Evolutionary conservation across 306 rosid species (phyloP).

Genomic region (Cicer bijugum): DNA sequence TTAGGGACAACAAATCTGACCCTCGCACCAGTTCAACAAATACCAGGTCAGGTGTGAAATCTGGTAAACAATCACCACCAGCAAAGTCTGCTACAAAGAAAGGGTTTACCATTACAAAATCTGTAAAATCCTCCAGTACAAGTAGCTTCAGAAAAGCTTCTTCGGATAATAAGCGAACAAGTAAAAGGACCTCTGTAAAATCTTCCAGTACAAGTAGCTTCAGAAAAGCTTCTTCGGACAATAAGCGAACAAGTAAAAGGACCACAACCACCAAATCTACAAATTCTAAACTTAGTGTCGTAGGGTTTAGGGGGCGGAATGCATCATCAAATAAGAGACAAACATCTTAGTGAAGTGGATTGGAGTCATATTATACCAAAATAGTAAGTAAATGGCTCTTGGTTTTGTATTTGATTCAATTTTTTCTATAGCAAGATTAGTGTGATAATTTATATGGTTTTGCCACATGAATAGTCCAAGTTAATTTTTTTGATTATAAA

Average conservation of each 20-base stretch:
- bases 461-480: slow-evolving; percentile 15
- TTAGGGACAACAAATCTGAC: slow-evolving; percentile 47
- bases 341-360: slow-evolving; percentile 52
- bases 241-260: slow-evolving; percentile 55
- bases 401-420: slow-evolving; percentile 37
- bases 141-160: slow-evolving; percentile 51
- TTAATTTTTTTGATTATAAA: not conserved
- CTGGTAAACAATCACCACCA: slow-evolving; percentile 46
- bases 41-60: slow-evolving; percentile 38
- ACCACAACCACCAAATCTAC: slow-evolving; percentile 52
- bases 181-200: slow-evolving; percentile 43
- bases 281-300: slow-evolving; percentile 70
- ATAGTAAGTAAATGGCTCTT: slow-evolving; percentile 28
- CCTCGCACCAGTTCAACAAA: slow-evolving; percentile 40
- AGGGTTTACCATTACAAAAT: slow-evolving; percentile 47
- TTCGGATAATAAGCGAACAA: slow-evolving; percentile 53
- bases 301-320: slow-evolving; percentile 83
- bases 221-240: slow-evolving; percentile 55
- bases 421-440: slow-evolving; percentile 32
- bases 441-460: slow-evolving; percentile 38
- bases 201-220: slow-evolving; percentile 49
- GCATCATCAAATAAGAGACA: slow-evolving; percentile 59
- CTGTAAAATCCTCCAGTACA: slow-evolving; percentile 49
- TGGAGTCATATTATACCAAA: slow-evolving; percentile 1
- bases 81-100: slow-evolving; percentile 47